Evolutionary conservation across 2,329 filamentous ascomycete species (phyloP), one percentile per base, ranked within the genome.

Genomic region (Biscogniauxia marginata): DNA sequence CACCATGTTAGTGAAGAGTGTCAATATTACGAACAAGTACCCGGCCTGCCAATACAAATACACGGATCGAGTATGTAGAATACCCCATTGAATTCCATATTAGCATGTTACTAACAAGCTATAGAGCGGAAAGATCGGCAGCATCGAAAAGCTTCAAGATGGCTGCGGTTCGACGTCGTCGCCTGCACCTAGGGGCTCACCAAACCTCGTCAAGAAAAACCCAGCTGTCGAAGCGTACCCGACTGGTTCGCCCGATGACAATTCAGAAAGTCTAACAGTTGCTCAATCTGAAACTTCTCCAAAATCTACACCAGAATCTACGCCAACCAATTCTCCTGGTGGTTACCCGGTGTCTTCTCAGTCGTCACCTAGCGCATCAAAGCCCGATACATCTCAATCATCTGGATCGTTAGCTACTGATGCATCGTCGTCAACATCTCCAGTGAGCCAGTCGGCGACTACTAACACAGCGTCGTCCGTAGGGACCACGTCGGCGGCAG

Each of bases 1-100:
- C 48, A 70, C 63, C 2, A 67, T 66, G 61, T 65, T 62, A n/a
- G 67, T 71, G 18, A 65, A 63, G 56, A 70, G 68, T 43, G 68
- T 70, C 52, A 69, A 65, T 21, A 71, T 71, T 50, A 70, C 64
- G 16, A 70, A 70, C 56, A 70, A 70, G 53, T 67, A 69, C 54
- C 69, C 69, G 7, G 68, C 69, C 2, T 67, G 64, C 54, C 55
- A 69, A 23, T 71, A 70, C 46, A 66, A 58, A 30, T 71, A 67
- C 51, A 66, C 62, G 22, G 67, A 70, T 47, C 67, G 59, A 53
- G 66, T 68, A 63, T 23, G 63, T 61, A 50, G 22, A 39, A 19
- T 19, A 48, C 11, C 39, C 7, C 21, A 18, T 24, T 3, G 21
- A 18, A 20, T 44, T 16, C 3, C 18, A 50, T 7, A 46, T 18